Conservation (phyloP, 2,329 filamentous ascomycete genomes). For the Pseudopyricularia cyperi region DNA sequence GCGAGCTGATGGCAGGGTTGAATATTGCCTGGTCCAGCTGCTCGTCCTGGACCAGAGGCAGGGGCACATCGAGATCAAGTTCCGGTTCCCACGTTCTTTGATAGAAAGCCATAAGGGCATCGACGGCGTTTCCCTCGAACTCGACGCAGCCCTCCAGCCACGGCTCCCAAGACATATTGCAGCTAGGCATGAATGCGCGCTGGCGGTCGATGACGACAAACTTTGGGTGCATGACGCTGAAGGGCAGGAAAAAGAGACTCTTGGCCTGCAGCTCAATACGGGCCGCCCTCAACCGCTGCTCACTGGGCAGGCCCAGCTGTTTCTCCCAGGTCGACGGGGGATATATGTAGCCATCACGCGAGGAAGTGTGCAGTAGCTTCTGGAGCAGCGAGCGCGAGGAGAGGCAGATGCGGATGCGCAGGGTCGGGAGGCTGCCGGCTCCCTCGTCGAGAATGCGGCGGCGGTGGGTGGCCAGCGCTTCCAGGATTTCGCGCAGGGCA, state of each 20-base stretch:
- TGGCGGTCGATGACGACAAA: constrained; percentile 61
- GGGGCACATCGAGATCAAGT: constrained; percentile 2
- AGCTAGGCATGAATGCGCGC: constrained; percentile 59
- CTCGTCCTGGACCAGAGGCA: background rate
- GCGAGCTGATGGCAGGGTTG: background rate
- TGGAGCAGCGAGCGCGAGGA: constrained; percentile 62
- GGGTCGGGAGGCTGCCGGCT: constrained; percentile 11
- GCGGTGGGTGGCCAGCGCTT: constrained; percentile 38
- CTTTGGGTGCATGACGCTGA: constrained; percentile 83
- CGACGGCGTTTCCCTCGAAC: constrained; percentile 48
- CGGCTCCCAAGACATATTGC: constrained; percentile 77
- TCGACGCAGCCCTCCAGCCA: constrained; percentile 73
- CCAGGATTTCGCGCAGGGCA: constrained; percentile 43
- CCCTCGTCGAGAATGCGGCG: constrained; percentile 13
- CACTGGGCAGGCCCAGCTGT: constrained; percentile 50
- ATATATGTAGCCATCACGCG: constrained; percentile 48
- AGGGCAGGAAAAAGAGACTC: constrained; percentile 65
- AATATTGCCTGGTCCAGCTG: background rate
- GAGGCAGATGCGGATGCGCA: constrained; percentile 61
- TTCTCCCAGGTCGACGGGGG: constrained; percentile 42
- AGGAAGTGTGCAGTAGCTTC: constrained; percentile 62
- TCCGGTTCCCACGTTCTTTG: constrained; percentile 48
- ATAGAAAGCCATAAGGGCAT: constrained; percentile 54
- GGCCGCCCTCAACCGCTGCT: constrained; percentile 33
- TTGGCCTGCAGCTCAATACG: constrained; percentile 60